Conservation (phyloP, 2,329 filamentous ascomycete genomes). For the Hypoxylon sp. region DNA sequence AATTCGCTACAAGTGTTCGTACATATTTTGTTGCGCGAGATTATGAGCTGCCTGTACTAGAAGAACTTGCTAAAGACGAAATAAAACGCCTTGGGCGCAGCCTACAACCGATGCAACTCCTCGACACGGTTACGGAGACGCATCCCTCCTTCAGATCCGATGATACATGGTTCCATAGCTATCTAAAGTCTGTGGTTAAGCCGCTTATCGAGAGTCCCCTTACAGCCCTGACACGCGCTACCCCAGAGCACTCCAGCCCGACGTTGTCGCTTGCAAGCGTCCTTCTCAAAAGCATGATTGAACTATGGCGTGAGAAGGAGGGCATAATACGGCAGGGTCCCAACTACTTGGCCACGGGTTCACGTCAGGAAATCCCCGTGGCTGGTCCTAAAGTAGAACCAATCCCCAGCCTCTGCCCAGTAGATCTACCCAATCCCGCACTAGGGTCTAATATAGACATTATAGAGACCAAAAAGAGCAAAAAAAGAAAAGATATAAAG, state of each 20-base stretch:
- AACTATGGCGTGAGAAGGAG: slow-evolving; percentile 34
- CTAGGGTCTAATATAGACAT: neutral
- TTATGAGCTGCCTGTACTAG: slow-evolving; percentile 40
- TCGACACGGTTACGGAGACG: slow-evolving; percentile 33
- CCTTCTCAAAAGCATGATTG: slow-evolving; percentile 31
- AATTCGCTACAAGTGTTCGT: slow-evolving; percentile 44
- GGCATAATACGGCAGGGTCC: too few relatives aligned
- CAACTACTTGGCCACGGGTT: neutral
- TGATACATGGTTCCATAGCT: slow-evolving; percentile 43
- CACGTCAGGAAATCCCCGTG: neutral
- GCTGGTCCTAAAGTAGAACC: neutral
- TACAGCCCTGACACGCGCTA: neutral
- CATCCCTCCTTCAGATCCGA: slow-evolving; percentile 18
- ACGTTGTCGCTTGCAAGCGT: slow-evolving; percentile 3
- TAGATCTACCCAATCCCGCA: neutral
- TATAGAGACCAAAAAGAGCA: neutral
- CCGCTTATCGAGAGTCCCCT: slow-evolving; percentile 28
- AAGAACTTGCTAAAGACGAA: slow-evolving; percentile 42
- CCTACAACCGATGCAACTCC: slow-evolving; percentile 29
- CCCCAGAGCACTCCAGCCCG: neutral
- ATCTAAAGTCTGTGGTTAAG: slow-evolving; percentile 36
- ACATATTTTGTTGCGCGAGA: slow-evolving; percentile 40
- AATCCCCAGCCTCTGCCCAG: neutral
- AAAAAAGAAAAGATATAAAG: neutral
- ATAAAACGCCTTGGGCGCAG: slow-evolving; percentile 40